These are phyloP conservation scores for Nyctanthes arbortristis DNA, from an alignment of 257 asterid species.

Conservation along the genomic window DNA sequence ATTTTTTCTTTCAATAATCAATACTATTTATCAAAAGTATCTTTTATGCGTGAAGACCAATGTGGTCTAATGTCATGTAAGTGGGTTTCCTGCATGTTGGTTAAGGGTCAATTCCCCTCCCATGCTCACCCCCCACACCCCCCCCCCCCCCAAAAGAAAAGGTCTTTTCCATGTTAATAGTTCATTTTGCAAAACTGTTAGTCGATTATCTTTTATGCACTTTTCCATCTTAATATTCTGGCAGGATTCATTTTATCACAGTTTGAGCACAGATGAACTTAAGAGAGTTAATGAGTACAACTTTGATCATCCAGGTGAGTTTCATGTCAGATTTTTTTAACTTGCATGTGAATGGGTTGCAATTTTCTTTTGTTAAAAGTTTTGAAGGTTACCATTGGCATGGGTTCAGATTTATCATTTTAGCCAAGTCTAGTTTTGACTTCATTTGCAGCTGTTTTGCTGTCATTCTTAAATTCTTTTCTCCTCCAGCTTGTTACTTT, in stretches of 20 bases:
- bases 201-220: conserved; percentile 10
- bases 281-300: conserved; percentile 91
- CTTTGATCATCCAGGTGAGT: conserved; percentile 98
- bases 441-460: background rate
- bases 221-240: conserved; percentile 23
- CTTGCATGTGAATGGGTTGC: background rate
- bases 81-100: too few relatives aligned
- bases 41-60: too few relatives aligned
- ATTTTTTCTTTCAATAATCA: too few relatives aligned
- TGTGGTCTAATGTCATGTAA: too few relatives aligned
- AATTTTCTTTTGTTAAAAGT: background rate
- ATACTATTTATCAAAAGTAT: too few relatives aligned
- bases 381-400: background rate
- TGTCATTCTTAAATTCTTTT: background rate
- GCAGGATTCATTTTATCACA: conserved; percentile 96
- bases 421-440: background rate
- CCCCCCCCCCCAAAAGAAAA: too few relatives aligned
- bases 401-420: background rate
- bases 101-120: too few relatives aligned
- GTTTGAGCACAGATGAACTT: conserved; percentile 80
- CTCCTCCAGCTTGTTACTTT: background rate
- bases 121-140: too few relatives aligned
- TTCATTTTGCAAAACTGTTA: background rate
- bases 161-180: too few relatives aligned
- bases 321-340: background rate